Evolutionary conservation across 208 protist genomes (phyloP).

Genomic region (Trypanosoma melophagium): DNA sequence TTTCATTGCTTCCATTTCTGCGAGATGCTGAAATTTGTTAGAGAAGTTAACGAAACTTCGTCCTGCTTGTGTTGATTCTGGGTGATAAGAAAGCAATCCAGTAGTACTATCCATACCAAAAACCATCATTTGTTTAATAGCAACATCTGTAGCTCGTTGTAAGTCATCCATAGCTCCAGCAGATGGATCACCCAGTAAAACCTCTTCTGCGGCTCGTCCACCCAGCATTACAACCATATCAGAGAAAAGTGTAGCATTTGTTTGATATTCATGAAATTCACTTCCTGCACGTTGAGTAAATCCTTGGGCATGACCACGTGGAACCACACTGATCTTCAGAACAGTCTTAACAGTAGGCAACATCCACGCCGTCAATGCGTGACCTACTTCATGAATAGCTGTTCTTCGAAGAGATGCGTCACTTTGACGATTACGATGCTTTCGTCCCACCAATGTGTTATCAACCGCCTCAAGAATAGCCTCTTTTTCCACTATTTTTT

Average conservation of each 20-base stretch:
- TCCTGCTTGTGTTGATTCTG: conserved; percentile 77
- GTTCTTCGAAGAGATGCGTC: conserved; percentile 54
- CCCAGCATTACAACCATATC: conserved; percentile 87
- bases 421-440: conserved; percentile 81
- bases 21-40: conserved; percentile 67
- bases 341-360: conserved; percentile 71
- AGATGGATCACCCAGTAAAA: conserved; percentile 87
- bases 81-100: conserved; percentile 80
- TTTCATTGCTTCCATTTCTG: conserved; percentile 72
- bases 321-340: conserved; percentile 83
- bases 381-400: conserved; percentile 76
- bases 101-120: conserved; percentile 83
- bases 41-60: conserved; percentile 84
- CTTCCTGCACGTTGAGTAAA: conserved; percentile 86
- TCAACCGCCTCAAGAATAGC: conserved; percentile 78
- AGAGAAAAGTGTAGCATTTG: conserved; percentile 82
- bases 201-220: conserved; percentile 82
- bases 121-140: conserved; percentile 77
- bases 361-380: conserved; percentile 78
- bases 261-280: conserved; percentile 89
- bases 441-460: conserved; percentile 80
- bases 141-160: conserved; percentile 82
- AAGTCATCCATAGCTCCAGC: conserved; percentile 89
- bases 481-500: conserved; percentile 70
- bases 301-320: conserved; percentile 79